A percentile compares a stretch with the other conserved stretches of the same genome.
These are phyloP conservation scores for Bipolaris zeicola DNA, from an alignment of 2,329 filamentous ascomycete species.

Conservation along the genomic window DNA sequence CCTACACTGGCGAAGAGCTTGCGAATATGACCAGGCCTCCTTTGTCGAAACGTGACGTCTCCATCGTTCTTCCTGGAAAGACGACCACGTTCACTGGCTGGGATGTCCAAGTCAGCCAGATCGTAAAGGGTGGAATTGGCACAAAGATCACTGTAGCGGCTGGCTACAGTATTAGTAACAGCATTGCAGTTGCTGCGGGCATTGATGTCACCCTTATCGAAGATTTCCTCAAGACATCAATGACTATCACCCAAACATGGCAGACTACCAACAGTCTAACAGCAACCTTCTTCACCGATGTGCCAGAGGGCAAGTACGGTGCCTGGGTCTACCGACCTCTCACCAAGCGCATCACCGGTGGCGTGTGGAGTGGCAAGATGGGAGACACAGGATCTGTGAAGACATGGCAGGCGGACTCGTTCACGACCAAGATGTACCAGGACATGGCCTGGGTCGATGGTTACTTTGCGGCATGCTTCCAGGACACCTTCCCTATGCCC, in stretches of 20 bases:
- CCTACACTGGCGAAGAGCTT: slow-evolving; percentile 13
- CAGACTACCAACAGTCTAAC: slow-evolving; percentile 33
- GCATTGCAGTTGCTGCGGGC: slow-evolving; percentile 31
- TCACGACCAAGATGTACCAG: slow-evolving; percentile 39
- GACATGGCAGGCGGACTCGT: slow-evolving; percentile 46
- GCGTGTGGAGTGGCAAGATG: slow-evolving; percentile 44
- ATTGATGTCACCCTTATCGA: slow-evolving; percentile 29
- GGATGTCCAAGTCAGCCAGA: slow-evolving; percentile 49
- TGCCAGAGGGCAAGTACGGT: slow-evolving; percentile 48
- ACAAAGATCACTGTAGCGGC: slow-evolving; percentile 39
- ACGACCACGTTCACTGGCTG: slow-evolving; percentile 46
- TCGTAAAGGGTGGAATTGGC: slow-evolving; percentile 32
- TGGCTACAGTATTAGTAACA: slow-evolving; percentile 46
- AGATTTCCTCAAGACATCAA: slow-evolving; percentile 35
- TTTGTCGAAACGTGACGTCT: slow-evolving; percentile 24
- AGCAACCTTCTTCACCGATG: slow-evolving; percentile 37
- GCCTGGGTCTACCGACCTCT: slow-evolving; percentile 49
- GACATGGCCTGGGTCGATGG: slow-evolving; percentile 51
- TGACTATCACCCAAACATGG: slow-evolving; percentile 44
- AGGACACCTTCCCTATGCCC: slow-evolving; percentile 45
- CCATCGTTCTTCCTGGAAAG: slow-evolving; percentile 29
- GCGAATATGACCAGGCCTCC: neutral
- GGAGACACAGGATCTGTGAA: slow-evolving; percentile 32
- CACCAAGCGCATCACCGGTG: slow-evolving; percentile 44
- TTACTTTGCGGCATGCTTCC: slow-evolving; percentile 47